These are phyloP conservation scores for Lactarius sanguifluus DNA, from an alignment of 768 basidiomycete species.

Conservation along the genomic window DNA sequence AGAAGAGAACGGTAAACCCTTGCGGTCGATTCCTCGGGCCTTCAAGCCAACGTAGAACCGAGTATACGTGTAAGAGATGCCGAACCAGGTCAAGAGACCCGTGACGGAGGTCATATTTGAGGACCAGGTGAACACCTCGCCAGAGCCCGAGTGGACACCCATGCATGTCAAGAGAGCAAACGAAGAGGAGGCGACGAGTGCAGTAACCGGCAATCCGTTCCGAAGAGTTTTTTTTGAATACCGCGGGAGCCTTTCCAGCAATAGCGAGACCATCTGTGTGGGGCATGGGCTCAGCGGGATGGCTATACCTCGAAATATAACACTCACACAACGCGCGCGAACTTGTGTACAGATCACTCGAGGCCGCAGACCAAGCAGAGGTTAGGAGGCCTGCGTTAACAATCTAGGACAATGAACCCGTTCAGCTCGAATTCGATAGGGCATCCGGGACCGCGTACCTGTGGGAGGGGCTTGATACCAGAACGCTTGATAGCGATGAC, in stretches of 20 bases:
- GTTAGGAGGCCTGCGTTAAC: constrained; percentile 84
- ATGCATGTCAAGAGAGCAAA: constrained; percentile 82
- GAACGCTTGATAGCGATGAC: constrained; percentile 85
- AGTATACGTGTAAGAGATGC: constrained; percentile 48
- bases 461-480: constrained; percentile 85
- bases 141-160: constrained; percentile 65
- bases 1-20: constrained; percentile 66
- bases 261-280: constrained; percentile 72
- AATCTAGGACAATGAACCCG: constrained; percentile 42
- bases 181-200: constrained; percentile 63
- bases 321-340: constrained; percentile 80
- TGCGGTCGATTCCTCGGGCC: constrained; percentile 74
- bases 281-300: constrained; percentile 9
- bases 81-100: constrained; percentile 49
- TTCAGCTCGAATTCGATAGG: background rate
- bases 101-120: constrained; percentile 56
- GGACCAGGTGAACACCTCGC: constrained; percentile 79
- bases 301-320: background rate
- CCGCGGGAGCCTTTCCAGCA: constrained; percentile 75
- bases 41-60: constrained; percentile 86
- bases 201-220: constrained; percentile 73
- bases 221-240: constrained; percentile 70
- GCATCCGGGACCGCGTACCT: constrained; percentile 46
- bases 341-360: constrained; percentile 85
- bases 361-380: constrained; percentile 91